These are phyloP conservation scores for Hanseniaspora pseudoguilliermondii DNA, from an alignment of 805 yeast genomes.

Conservation along the genomic window DNA sequence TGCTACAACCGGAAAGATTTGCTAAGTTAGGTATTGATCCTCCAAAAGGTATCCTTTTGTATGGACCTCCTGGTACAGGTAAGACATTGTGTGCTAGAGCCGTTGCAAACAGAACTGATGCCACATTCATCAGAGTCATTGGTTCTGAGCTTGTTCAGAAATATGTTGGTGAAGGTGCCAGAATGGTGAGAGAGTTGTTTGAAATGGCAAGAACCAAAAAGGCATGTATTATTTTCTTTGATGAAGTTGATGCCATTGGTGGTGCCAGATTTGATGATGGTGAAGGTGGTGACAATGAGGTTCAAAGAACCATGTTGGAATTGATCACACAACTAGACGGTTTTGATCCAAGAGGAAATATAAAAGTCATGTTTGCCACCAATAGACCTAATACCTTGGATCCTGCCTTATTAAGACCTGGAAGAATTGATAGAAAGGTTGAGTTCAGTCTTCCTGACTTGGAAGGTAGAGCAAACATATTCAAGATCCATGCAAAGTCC, in stretches of 20 bases:
- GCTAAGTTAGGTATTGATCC: conserved; percentile 97
- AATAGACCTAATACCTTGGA: conserved; percentile 96
- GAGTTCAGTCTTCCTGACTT: conserved; percentile 93
- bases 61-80: conserved; percentile 99
- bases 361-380: conserved; percentile 98
- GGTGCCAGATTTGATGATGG: conserved; percentile 99
- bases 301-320: conserved; percentile 97
- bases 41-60: conserved; percentile 90
- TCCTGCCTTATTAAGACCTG: conserved; percentile 95
- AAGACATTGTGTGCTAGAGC: conserved; percentile 97
- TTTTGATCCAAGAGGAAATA: conserved; percentile 96
- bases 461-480: conserved; percentile 95
- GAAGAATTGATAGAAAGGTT: conserved; percentile 96
- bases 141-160: conserved; percentile 97
- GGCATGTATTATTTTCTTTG: conserved; percentile 95
- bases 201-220: conserved; percentile 98
- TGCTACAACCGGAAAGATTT: conserved; percentile 90
- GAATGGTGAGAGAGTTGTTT: conserved; percentile 96
- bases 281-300: conserved; percentile 98
- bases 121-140: conserved; percentile 94
- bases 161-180: conserved; percentile 98
- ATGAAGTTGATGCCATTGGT: conserved; percentile 97
- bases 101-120: conserved; percentile 97
- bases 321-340: conserved; percentile 96
- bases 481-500: conserved; percentile 91